Conservation (phyloP, 257 asterid genomes). For the Thymus mandschuricus region DNA sequence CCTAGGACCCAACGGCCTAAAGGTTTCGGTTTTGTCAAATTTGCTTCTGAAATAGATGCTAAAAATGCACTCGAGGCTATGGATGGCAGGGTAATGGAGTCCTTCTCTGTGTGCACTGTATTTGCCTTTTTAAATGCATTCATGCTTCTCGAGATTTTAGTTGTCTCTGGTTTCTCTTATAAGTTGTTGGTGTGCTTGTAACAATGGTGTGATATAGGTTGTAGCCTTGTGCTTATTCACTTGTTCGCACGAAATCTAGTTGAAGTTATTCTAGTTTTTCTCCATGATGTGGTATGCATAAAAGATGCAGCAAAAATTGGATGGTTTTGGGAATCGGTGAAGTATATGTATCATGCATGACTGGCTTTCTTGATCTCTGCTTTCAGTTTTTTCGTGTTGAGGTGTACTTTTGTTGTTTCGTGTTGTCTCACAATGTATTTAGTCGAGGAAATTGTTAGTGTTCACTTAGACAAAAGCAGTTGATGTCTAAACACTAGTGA, state of each 20-base stretch:
- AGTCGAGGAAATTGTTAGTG: neutral
- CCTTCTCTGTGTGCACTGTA: neutral
- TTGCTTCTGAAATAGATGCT: slow-evolving; percentile 60
- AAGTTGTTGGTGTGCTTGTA: too few species aligned
- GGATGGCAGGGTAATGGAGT: slow-evolving; percentile 60
- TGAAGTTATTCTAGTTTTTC: neutral
- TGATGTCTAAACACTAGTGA: neutral
- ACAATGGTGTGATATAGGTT: neutral
- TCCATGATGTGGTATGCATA: neutral
- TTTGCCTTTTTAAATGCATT: neutral
- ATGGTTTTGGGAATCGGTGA: slow-evolving; percentile 11
- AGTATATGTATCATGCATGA: neutral
- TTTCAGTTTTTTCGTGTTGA: neutral
- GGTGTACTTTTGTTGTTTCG: neutral
- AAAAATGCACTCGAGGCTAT: slow-evolving; percentile 62
- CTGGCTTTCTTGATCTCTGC: neutral
- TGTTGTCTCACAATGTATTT: neutral
- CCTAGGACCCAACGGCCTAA: slow-evolving; percentile 63
- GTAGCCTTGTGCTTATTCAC: too few species aligned
- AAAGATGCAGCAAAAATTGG: neutral
- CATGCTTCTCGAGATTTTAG: neutral
- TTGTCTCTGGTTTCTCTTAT: slow-evolving; percentile 15
- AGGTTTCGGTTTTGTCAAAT: slow-evolving; percentile 79
- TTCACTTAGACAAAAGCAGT: neutral
- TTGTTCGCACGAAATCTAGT: neutral